Percentiles rank a stretch among this genome's conserved stretches.
Conservation (phyloP, 805 yeast species). For the Lachancea sp. region DNA sequence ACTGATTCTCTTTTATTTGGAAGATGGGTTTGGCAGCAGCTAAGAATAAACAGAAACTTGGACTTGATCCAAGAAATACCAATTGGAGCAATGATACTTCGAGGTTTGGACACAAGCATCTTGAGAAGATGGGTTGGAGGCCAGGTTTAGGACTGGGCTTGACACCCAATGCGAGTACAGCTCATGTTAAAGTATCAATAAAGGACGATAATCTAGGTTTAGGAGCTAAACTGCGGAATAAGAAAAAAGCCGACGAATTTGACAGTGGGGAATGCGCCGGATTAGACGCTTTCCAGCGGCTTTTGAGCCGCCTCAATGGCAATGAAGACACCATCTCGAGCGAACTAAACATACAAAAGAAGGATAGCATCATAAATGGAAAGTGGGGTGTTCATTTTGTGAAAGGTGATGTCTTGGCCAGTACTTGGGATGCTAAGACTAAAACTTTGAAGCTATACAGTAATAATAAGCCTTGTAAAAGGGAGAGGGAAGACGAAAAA, state of each 20-base stretch:
- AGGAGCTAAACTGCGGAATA: conserved; percentile 71
- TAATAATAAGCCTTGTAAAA: conserved; percentile 21
- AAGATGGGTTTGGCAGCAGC: conserved; percentile 78
- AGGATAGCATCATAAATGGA: conserved; percentile 68
- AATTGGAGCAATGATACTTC: conserved; percentile 83
- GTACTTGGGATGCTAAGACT: conserved; percentile 72
- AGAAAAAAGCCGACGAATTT: conserved; percentile 56
- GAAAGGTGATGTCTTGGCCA: conserved; percentile 71
- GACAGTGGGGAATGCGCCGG: conserved; percentile 85
- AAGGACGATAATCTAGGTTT: conserved; percentile 82
- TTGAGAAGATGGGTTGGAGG: conserved; percentile 81
- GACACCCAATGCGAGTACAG: conserved; percentile 56
- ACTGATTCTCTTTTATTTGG: too few species aligned
- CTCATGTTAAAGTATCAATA: conserved; percentile 75
- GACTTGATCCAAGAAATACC: conserved; percentile 89
- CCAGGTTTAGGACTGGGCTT: conserved; percentile 88
- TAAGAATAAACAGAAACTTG: conserved; percentile 75
- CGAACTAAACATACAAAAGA: conserved; percentile 63
- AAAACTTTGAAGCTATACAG: conserved; percentile 33
- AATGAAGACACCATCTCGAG: conserved; percentile 59
- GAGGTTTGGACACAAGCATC: conserved; percentile 82
- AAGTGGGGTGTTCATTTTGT: conserved; percentile 86
- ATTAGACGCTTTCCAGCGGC: conserved; percentile 85
- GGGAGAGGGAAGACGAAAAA: conserved; percentile 28
- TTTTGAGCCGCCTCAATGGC: conserved; percentile 85